Evolutionary conservation across 805 yeast genomes (phyloP).

Genomic region (Metschnikowia hibisci): DNA sequence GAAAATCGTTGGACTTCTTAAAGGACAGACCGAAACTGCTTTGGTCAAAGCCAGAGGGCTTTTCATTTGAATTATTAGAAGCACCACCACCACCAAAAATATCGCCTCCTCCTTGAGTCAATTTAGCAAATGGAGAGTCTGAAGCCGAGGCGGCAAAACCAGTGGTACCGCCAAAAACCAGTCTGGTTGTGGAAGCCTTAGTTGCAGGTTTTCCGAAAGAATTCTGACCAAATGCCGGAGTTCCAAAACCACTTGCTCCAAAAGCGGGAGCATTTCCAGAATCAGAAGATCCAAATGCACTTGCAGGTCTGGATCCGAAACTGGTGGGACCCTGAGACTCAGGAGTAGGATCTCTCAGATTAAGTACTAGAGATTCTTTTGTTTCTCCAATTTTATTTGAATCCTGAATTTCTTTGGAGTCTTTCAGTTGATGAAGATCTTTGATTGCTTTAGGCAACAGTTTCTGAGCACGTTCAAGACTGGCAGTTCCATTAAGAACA

Average conservation of each 20-base stretch:
- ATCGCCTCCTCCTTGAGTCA: not conserved
- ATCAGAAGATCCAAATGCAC: not conserved
- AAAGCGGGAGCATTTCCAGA: slow-evolving; percentile 1
- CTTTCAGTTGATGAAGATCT: not conserved
- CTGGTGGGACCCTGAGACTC: not conserved
- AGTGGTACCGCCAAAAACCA: not conserved
- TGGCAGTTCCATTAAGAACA: slow-evolving; percentile 30
- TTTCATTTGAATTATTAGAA: too few relatives aligned
- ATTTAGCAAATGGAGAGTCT: slow-evolving; percentile 2
- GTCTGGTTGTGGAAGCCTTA: slow-evolving; percentile 1
- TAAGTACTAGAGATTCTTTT: not conserved
- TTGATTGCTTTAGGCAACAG: not conserved
- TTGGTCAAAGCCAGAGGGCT: too few relatives aligned
- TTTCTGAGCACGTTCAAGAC: slow-evolving; percentile 8
- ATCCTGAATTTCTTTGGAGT: not conserved
- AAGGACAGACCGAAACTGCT: not conserved
- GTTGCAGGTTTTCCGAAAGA: not conserved
- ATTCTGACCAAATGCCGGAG: slow-evolving; percentile 10
- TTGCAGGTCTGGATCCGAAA: not conserved
- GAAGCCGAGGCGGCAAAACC: not conserved
- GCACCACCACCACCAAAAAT: not conserved
- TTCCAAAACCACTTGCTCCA: slow-evolving; percentile 17
- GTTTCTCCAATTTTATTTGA: not conserved
- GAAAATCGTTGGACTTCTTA: not conserved
- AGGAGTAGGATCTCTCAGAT: too few relatives aligned